Evolutionary conservation across 331 rosid genomes (phyloP), one percentile per base, ranked within the genome.

Genomic region (Rhamnella rubrinervis): DNA sequence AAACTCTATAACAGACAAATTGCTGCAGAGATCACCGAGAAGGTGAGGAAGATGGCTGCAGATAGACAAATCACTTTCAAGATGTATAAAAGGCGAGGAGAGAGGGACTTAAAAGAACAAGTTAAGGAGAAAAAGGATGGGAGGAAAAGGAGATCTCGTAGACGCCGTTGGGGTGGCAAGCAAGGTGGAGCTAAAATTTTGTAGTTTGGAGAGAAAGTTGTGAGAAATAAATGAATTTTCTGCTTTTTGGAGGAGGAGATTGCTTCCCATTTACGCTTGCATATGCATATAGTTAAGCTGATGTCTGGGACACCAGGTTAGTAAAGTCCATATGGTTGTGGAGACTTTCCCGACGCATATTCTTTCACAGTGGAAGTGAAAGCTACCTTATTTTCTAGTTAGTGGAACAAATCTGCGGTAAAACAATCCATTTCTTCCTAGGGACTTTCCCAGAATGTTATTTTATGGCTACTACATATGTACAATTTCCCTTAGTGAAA

Each of bases 1-100:
- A 91, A 88, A 71, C 85, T 91, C 4, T 91, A 82, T 79, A 78
- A 88, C 70, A 81, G 89, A 69, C 78, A 78, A 67, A 73, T 91
- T 75, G 97, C 88, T 11, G 91, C 78, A 49, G 96, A 91, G 87
- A 86, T 91, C 76, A 83, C 91, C 0, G 96, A 91, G 77, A 91
- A 91, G 83, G 96, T 83, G 61, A 86, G 93, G 84, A 73, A 86
- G 87, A 88, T 91, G 97, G 97, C 97, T 57, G 97, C 86, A 67
- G 91, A 85, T 67, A 86, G 89, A 78, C 68, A 88, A 55, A 71
- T 86, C 70, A 91, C 85, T 69, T 91, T 86, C 78, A 88, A 91
- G 85, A 88, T 91, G 97, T 91, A 91, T 61, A 85, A 91, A 78
- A 77, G 91, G 59, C 75, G 92, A 28, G 92, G 97, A 11, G 96